These are phyloP conservation scores for Lithospermum erythrorhizon DNA, from an alignment of 257 asterid species.

Conservation along the genomic window DNA sequence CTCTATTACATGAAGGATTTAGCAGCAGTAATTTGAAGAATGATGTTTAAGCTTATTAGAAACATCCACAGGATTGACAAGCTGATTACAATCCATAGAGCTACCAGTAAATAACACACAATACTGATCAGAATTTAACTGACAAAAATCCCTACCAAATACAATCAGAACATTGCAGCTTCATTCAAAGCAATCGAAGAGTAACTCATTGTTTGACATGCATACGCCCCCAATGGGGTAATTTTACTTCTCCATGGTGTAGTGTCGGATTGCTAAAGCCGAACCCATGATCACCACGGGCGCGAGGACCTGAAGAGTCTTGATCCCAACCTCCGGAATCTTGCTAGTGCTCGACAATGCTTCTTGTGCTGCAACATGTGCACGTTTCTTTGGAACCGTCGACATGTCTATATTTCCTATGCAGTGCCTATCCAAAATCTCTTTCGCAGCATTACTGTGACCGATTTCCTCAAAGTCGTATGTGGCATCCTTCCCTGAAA, in stretches of 20 bases:
- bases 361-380: constrained; percentile 11
- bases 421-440: constrained; percentile 36
- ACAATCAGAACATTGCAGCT: background rate
- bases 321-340: constrained; percentile 19
- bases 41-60: too few relatives aligned
- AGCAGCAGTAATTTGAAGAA: too few relatives aligned
- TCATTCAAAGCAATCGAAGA: background rate
- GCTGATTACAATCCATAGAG: background rate
- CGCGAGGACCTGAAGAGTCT: constrained; percentile 17
- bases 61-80: too few relatives aligned
- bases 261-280: constrained; percentile 19
- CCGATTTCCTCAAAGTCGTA: constrained; percentile 41
- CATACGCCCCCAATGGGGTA: background rate
- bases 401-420: constrained; percentile 38
- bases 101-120: too few relatives aligned
- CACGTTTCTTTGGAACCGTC: constrained; percentile 16
- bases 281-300: constrained; percentile 23
- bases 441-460: constrained; percentile 46
- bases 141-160: background rate
- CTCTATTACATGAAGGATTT: too few relatives aligned
- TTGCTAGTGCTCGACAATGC: constrained; percentile 13
- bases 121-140: background rate
- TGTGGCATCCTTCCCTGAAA: constrained; percentile 22
- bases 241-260: constrained; percentile 19
- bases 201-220: too few relatives aligned